phyloP scores from a whole-genome alignment of 352 stramenopile species.

The Pseudoperonospora humuli region DNA sequence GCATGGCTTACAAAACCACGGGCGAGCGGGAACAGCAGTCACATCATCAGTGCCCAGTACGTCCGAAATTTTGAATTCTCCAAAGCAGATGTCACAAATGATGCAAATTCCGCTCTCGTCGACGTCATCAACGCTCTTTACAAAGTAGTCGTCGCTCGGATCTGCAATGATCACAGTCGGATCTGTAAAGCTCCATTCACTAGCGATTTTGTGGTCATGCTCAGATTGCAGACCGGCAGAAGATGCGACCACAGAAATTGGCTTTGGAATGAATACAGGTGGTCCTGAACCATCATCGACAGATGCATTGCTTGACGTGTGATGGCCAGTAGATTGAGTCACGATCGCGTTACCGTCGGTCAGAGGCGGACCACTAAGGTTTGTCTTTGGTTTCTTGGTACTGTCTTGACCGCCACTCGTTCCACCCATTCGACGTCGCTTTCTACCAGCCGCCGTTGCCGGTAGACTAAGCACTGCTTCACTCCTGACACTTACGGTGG shows the following conservation, averaged over 20 bases:
- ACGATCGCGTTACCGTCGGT: conserved; percentile 3
- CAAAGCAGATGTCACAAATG: conserved; percentile 71
- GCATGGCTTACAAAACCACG: conserved; percentile 68
- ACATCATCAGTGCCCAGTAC: conserved; percentile 35
- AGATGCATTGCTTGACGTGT: conserved; percentile 9
- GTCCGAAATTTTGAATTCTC: conserved; percentile 66
- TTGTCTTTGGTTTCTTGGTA: conserved; percentile 17
- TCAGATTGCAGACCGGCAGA: conserved; percentile 15
- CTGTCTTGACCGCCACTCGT: conserved; percentile 1
- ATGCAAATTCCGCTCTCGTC: conserved; percentile 49
- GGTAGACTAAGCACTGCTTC: neutral
- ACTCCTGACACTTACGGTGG: conserved; percentile 1
- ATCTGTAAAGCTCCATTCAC: conserved; percentile 14
- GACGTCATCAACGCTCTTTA: conserved; percentile 17
- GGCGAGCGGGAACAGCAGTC: conserved; percentile 36
- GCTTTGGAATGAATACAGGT: conserved; percentile 22
- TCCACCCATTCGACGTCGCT: conserved; percentile 14
- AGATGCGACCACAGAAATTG: conserved; percentile 18
- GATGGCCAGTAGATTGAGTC: neutral
- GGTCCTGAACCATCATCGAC: conserved; percentile 8
- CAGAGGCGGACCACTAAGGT: conserved; percentile 1
- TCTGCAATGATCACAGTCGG: conserved; percentile 32
- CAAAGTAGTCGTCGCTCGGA: conserved; percentile 28
- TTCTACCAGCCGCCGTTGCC: conserved; percentile 4
- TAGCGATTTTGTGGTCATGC: conserved; percentile 11